Evolutionary conservation across 345 rosid genomes (phyloP).

Genomic region (Syzygium aqueum): DNA sequence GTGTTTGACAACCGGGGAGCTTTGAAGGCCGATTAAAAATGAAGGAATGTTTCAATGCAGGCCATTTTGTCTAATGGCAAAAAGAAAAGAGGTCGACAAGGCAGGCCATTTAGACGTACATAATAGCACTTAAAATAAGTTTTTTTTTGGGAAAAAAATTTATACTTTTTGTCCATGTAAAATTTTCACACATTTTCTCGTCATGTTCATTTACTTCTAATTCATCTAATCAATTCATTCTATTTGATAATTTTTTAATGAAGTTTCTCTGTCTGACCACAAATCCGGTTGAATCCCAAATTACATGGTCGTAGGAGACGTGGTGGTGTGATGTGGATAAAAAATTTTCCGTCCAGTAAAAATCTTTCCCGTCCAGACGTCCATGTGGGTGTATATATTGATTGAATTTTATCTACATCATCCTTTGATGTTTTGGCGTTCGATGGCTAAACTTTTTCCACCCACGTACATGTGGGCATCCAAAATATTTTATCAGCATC

Average conservation of each 20-base stretch:
- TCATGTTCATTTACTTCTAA: not conserved
- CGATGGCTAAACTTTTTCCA: too few species aligned
- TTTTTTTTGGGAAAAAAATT: not conserved
- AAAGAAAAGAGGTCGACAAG: not conserved
- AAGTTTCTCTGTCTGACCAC: rapidly evolving
- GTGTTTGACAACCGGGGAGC: too few species aligned
- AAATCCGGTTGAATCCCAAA: not conserved
- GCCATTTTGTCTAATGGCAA: not conserved
- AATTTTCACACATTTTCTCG: not conserved
- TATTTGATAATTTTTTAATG: rapidly evolving
- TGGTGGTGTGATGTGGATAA: not conserved
- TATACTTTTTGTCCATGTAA: not conserved
- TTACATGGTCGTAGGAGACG: not conserved
- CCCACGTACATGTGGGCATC: too few species aligned
- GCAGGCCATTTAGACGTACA: not conserved
- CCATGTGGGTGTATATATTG: not conserved
- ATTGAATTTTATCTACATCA: not conserved
- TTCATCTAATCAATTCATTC: not conserved
- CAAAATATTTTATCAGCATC: not conserved
- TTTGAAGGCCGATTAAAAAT: too few species aligned
- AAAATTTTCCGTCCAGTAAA: not conserved
- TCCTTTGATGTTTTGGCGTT: too few species aligned
- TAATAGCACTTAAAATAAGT: not conserved
- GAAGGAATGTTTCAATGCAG: not conserved
- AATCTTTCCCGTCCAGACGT: not conserved